Conservation (phyloP, 164 flowering plant species). For the Platanus orientalis region DNA sequence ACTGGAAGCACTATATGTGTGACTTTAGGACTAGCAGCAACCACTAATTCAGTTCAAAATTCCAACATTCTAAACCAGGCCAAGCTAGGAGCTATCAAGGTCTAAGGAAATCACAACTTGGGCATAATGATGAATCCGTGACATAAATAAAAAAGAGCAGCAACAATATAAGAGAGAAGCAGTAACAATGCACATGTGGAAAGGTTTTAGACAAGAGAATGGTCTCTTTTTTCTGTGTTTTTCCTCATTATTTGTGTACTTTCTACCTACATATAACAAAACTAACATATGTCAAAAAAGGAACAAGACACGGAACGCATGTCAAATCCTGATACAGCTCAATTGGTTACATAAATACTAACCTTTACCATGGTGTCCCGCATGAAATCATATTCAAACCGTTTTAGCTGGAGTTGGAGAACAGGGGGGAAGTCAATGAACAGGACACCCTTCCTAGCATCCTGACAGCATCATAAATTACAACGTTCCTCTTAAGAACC, state of each 20-base stretch:
- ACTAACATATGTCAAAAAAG: not conserved
- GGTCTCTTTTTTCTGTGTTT: no score
- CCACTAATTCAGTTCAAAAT: not conserved
- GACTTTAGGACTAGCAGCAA: not conserved
- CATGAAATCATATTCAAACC: conserved; percentile 78
- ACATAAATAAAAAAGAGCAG: not conserved
- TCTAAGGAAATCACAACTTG: not conserved
- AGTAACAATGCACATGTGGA: no score
- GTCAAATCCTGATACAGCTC: not conserved
- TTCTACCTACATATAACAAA: not conserved
- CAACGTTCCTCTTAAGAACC: not conserved
- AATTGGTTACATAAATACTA: conserved; percentile 4
- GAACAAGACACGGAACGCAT: no score
- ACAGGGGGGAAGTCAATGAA: conserved; percentile 84
- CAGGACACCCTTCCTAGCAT: conserved; percentile 67
- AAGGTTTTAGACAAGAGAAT: no score
- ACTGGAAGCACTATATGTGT: not conserved
- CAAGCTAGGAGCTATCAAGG: not conserved
- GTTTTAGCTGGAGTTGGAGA: conserved; percentile 70
- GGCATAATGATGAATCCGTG: not conserved
- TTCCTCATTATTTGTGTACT: no score
- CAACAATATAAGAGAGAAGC: no score
- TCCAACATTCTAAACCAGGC: not conserved
- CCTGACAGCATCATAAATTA: conserved; percentile 37
- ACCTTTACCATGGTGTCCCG: conserved; percentile 79